phyloP scores from a whole-genome alignment of 345 rosid genomes.

The Rhodamnia argentea region DNA sequence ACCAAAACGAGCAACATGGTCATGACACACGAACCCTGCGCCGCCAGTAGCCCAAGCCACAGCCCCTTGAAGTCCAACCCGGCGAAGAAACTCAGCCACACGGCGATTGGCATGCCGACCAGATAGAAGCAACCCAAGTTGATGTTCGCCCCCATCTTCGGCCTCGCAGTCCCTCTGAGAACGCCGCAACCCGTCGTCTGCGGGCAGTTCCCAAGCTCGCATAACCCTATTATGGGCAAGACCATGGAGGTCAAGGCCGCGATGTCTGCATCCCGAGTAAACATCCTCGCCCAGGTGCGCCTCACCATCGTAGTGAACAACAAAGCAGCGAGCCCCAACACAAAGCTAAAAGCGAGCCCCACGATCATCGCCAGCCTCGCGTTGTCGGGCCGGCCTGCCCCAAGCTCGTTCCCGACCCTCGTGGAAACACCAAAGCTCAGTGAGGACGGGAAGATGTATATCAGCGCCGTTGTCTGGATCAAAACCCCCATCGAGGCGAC shows the following conservation, averaged over 20 bases:
- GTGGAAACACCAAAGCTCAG: conserved; percentile 67
- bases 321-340: conserved; percentile 45
- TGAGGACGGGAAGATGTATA: conserved; percentile 89
- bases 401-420: conserved; percentile 71
- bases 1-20: conserved; percentile 51
- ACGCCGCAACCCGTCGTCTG: conserved; percentile 85
- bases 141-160: conserved; percentile 72
- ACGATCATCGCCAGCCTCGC: conserved; percentile 53
- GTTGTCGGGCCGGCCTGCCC: conserved; percentile 45
- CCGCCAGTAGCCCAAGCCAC: conserved; percentile 81
- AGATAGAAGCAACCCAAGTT: conserved; percentile 78
- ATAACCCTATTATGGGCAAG: conserved; percentile 71
- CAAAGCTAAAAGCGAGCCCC: conserved; percentile 48
- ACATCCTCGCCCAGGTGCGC: conserved; percentile 62
- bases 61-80: conserved; percentile 65
- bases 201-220: conserved; percentile 90
- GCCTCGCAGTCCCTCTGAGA: conserved; percentile 75
- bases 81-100: conserved; percentile 50
- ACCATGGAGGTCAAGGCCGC: conserved; percentile 50
- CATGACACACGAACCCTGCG: conserved; percentile 63
- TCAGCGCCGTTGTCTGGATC: conserved; percentile 73
- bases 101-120: conserved; percentile 75
- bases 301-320: conserved; percentile 41
- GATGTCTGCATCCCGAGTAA: conserved; percentile 56
- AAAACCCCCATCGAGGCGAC: conserved; percentile 88